Evolutionary conservation across 345 rosid genomes (phyloP).

Genomic region (Ceriops zippeliana): DNA sequence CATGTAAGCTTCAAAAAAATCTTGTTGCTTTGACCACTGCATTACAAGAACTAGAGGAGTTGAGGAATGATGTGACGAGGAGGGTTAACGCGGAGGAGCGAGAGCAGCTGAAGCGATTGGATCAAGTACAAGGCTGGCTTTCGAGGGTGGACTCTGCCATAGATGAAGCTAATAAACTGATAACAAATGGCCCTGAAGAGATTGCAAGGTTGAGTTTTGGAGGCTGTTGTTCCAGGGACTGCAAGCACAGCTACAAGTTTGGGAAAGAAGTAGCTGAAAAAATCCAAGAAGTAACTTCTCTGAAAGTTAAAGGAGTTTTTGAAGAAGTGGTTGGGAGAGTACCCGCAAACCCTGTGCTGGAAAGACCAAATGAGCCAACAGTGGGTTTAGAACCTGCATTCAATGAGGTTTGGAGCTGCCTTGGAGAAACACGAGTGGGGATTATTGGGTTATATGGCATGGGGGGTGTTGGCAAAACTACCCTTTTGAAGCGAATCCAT

Average conservation of each 20-base stretch:
- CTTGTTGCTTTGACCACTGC: background rate
- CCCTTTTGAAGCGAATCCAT: too few species aligned
- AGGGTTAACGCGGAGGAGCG: background rate
- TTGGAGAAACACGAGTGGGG: too few species aligned
- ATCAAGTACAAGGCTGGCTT: constrained; percentile 9
- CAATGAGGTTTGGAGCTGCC: too few species aligned
- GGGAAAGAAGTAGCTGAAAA: background rate
- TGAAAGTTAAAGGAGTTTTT: too few species aligned
- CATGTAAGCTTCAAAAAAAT: background rate
- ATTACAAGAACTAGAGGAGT: background rate
- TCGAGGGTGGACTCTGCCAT: background rate
- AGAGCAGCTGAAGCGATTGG: background rate
- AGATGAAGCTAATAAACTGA: background rate
- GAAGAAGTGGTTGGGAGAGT: too few species aligned
- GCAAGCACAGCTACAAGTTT: background rate
- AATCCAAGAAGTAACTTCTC: too few species aligned
- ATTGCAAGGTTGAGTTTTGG: background rate
- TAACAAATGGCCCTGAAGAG: background rate
- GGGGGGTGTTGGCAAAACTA: too few species aligned
- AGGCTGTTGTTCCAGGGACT: background rate
- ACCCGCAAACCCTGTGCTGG: too few species aligned
- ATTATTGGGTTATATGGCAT: too few species aligned
- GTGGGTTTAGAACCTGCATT: too few species aligned
- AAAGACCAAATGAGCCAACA: too few species aligned
- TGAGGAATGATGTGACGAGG: background rate